phyloP scores from a whole-genome alignment of 192 early-diverging fungal species.

The Backusella morwellensis region DNA sequence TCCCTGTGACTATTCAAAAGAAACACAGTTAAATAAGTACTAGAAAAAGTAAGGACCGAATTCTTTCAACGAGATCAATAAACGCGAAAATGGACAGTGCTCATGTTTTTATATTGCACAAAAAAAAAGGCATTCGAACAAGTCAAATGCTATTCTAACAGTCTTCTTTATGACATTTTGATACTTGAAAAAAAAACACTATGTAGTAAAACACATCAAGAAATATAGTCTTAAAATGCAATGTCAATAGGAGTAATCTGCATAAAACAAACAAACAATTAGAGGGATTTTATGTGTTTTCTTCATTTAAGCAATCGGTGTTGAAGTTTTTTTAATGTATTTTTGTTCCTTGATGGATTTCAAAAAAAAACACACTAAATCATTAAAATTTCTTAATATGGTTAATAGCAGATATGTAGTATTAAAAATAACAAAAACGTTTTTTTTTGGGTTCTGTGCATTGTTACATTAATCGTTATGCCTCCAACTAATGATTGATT shows the following conservation, averaged over 20 bases:
- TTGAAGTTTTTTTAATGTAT: neutral
- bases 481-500: neutral
- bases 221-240: neutral
- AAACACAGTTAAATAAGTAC: neutral
- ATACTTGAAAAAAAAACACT: no score
- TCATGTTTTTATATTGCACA: neutral
- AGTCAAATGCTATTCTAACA: neutral
- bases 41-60: neutral
- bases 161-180: neutral
- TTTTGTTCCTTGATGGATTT: neutral
- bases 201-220: neutral
- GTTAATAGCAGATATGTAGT: neutral
- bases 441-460: neutral
- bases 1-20: neutral
- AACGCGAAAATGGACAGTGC: neutral
- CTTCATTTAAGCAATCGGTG: neutral
- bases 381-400: neutral
- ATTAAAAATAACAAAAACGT: neutral
- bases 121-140: neutral
- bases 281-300: neutral
- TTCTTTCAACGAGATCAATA: neutral
- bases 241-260: neutral
- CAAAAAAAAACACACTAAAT: neutral
- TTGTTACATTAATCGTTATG: conserved; percentile 1
- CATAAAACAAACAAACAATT: neutral